These are phyloP conservation scores for Chaetomiaceae sp. DNA, from an alignment of 2,329 filamentous ascomycete species.

Conservation along the genomic window DNA sequence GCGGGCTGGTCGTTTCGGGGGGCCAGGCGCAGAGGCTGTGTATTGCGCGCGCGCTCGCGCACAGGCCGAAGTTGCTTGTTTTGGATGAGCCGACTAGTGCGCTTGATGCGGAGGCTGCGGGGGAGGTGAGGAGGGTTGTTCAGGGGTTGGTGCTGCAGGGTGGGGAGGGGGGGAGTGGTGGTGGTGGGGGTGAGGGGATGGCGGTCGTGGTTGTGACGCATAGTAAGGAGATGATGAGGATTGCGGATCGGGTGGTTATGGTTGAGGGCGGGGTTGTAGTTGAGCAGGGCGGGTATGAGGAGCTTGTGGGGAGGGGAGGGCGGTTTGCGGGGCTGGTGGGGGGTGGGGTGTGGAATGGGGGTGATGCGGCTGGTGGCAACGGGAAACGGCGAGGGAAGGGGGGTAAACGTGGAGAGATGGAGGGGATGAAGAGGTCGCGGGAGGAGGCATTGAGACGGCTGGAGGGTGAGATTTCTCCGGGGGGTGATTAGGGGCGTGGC, in stretches of 20 bases:
- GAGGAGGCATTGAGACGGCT: conserved; percentile 17
- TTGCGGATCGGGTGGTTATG: conserved; percentile 69
- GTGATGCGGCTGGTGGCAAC: not conserved
- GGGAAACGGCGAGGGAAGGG: not conserved
- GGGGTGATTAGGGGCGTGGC: not conserved
- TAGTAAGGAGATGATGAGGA: conserved; percentile 76
- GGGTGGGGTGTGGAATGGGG: conserved; percentile 26
- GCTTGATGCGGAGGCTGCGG: conserved; percentile 65
- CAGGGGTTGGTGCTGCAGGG: conserved; percentile 44
- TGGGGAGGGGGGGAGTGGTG: not conserved
- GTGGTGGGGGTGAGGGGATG: conserved; percentile 41
- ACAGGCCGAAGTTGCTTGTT: conserved; percentile 67
- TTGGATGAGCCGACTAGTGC: conserved; percentile 85
- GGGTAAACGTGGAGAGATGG: not conserved
- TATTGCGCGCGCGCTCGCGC: conserved; percentile 73
- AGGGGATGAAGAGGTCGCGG: conserved; percentile 4
- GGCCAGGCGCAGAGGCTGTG: conserved; percentile 79
- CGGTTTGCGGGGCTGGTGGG: conserved; percentile 47
- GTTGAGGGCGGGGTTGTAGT: conserved; percentile 63
- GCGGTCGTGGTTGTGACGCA: conserved; percentile 82
- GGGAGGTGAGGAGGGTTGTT: conserved; percentile 60
- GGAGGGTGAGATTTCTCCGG: conserved; percentile 13
- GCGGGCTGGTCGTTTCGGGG: conserved; percentile 67
- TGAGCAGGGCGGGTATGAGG: conserved; percentile 61
- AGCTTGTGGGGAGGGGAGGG: conserved; percentile 45